Evolutionary conservation across 208 protist genomes (phyloP).

Genomic region (Leishmania martiniquensis): DNA sequence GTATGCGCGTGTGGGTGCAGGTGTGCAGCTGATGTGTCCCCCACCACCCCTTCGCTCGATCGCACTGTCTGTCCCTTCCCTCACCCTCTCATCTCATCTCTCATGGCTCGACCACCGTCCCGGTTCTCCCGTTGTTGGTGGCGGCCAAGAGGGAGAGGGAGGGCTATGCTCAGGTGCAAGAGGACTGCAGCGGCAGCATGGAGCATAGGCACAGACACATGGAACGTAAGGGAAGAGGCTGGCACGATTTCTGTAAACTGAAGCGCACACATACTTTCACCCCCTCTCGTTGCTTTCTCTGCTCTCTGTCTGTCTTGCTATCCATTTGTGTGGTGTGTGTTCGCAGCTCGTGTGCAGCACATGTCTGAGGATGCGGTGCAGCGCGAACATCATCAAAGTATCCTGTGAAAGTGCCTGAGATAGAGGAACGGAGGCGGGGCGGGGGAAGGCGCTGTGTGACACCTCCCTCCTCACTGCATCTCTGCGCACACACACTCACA

Average conservation of each 20-base stretch:
- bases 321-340: not conserved
- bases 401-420: not conserved
- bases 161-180: not conserved
- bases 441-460: not conserved
- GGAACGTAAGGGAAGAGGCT: no score
- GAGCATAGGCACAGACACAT: not conserved
- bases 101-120: not conserved
- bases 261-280: not conserved
- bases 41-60: not conserved
- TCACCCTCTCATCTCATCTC: not conserved
- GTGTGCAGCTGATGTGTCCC: not conserved
- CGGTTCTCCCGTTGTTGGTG: not conserved
- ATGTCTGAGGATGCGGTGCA: not conserved
- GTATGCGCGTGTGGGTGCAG: slow-evolving; percentile 1
- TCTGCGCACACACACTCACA: not conserved
- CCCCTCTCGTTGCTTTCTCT: no score
- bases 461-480: not conserved
- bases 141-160: not conserved
- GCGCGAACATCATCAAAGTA: not conserved
- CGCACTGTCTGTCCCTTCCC: not conserved
- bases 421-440: not conserved
- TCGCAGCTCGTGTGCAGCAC: not conserved
- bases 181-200: not conserved
- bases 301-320: not conserved
- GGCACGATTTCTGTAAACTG: no score